These are phyloP conservation scores for Crithidia mellificae DNA, from an alignment of 208 protist genomes.

Conservation along the genomic window DNA sequence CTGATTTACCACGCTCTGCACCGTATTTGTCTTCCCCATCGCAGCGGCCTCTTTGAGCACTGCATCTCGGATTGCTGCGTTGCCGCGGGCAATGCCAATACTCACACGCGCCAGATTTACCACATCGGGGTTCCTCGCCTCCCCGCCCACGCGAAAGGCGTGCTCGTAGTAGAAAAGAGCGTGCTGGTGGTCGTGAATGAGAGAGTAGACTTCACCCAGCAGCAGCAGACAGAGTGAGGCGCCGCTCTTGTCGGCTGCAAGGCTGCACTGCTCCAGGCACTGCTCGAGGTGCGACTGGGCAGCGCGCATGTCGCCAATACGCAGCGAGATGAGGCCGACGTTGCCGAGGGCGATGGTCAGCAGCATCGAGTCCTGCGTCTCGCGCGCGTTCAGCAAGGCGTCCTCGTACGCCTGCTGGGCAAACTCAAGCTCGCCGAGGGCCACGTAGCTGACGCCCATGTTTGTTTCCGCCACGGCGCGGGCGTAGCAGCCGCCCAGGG, in stretches of 20 bases:
- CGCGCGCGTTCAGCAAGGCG: conserved; percentile 61
- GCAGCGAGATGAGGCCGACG: conserved; percentile 70
- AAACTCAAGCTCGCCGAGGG: conserved; percentile 79
- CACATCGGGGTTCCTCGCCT: conserved; percentile 68
- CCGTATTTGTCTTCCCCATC: conserved; percentile 65
- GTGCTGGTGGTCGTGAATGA: conserved; percentile 83
- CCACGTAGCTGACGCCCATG: conserved; percentile 83
- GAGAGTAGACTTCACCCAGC: conserved; percentile 84
- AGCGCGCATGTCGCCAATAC: conserved; percentile 76
- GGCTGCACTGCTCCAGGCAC: conserved; percentile 84
- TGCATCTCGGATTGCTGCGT: conserved; percentile 60
- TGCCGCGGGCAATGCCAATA: conserved; percentile 79
- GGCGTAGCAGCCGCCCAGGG: conserved; percentile 76
- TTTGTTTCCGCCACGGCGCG: conserved; percentile 85
- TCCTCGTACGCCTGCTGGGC: conserved; percentile 80
- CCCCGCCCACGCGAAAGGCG: conserved; percentile 79
- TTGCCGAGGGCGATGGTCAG: conserved; percentile 86
- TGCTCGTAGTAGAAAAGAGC: conserved; percentile 91
- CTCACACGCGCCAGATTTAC: conserved; percentile 80
- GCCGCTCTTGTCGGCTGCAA: conserved; percentile 79
- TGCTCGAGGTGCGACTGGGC: conserved; percentile 79
- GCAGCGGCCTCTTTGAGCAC: conserved; percentile 56
- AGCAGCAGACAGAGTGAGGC: conserved; percentile 84
- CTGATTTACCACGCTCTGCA: conserved; percentile 54
- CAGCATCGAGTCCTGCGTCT: conserved; percentile 63